phyloP scores from a whole-genome alignment of 2,329 filamentous ascomycete genomes.

The Botryotinia convoluta region DNA sequence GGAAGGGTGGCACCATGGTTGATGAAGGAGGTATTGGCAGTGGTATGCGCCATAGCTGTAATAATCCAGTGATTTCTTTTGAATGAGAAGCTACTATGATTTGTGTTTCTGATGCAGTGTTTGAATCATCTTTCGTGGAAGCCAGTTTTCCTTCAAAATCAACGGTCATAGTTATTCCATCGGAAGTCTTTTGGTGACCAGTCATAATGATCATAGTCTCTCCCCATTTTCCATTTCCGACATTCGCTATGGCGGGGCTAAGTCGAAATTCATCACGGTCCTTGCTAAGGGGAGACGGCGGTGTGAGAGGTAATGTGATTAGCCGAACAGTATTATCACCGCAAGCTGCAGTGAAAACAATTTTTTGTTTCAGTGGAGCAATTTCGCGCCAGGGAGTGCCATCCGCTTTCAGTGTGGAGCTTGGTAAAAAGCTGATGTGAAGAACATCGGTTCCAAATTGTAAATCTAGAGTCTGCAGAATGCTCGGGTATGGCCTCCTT shows the following conservation, averaged over 20 bases:
- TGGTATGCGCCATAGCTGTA: slow-evolving; percentile 58
- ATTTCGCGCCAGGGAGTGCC: slow-evolving; percentile 47
- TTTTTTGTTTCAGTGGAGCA: slow-evolving; percentile 52
- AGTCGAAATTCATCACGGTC: slow-evolving; percentile 50
- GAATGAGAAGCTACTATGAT: slow-evolving; percentile 61
- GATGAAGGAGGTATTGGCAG: slow-evolving; percentile 38
- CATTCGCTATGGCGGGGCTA: slow-evolving; percentile 51
- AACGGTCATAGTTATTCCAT: slow-evolving; percentile 56
- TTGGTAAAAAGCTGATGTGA: slow-evolving; percentile 55
- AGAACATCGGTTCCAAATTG: slow-evolving; percentile 54
- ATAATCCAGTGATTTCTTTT: slow-evolving; percentile 55
- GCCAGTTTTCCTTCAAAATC: slow-evolving; percentile 40
- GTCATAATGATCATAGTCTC: slow-evolving; percentile 54
- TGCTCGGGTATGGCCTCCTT: slow-evolving; percentile 48
- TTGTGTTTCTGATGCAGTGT: slow-evolving; percentile 39
- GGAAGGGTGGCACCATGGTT: slow-evolving; percentile 50
- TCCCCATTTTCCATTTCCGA: slow-evolving; percentile 62
- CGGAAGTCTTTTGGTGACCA: slow-evolving; percentile 52
- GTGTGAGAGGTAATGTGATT: slow-evolving; percentile 58
- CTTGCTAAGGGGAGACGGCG: slow-evolving; percentile 60
- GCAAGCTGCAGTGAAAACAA: slow-evolving; percentile 61
- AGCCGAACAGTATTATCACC: slow-evolving; percentile 56
- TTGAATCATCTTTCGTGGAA: slow-evolving; percentile 23
- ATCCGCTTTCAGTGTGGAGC: slow-evolving; percentile 49
- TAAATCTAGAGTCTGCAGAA: slow-evolving; percentile 61